Conservation (phyloP, 257 asterid species). For the Thymus mandschuricus region DNA sequence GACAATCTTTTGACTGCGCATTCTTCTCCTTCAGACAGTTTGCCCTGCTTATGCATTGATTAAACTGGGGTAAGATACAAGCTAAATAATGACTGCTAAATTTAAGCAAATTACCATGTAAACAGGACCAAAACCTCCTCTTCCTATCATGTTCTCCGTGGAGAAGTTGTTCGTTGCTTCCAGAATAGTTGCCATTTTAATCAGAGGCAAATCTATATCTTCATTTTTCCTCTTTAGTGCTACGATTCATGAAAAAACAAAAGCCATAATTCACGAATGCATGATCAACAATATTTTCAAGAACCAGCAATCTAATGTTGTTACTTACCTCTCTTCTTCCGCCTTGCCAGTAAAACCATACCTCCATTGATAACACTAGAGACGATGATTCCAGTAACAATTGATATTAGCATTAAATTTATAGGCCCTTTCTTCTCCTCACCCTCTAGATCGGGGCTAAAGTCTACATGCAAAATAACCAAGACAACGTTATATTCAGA, state of each 20-base stretch:
- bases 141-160: constrained; percentile 27
- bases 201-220: constrained; percentile 41
- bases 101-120: constrained; percentile 12
- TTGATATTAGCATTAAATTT: constrained; percentile 9
- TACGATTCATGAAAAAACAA: background rate
- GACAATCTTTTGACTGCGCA: too few species aligned
- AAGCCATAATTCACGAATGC: too few species aligned
- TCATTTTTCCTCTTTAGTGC: constrained; percentile 14
- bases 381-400: background rate
- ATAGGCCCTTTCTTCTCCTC: constrained; percentile 15
- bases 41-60: too few species aligned
- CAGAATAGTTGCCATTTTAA: constrained; percentile 32
- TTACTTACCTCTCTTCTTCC: constrained; percentile 23
- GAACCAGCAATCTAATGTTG: too few species aligned
- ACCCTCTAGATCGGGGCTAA: background rate
- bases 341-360: constrained; percentile 2
- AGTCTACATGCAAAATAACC: constrained; percentile 7
- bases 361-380: too few species aligned
- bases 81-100: background rate
- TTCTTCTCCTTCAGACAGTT: too few species aligned
- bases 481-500: background rate
- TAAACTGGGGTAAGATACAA: too few species aligned
- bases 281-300: too few species aligned
- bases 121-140: constrained; percentile 29
- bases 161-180: constrained; percentile 48